Base-by-base conservation (phyloP, 164 flowering plant genomes). In the Sextonia rubra region DNA sequence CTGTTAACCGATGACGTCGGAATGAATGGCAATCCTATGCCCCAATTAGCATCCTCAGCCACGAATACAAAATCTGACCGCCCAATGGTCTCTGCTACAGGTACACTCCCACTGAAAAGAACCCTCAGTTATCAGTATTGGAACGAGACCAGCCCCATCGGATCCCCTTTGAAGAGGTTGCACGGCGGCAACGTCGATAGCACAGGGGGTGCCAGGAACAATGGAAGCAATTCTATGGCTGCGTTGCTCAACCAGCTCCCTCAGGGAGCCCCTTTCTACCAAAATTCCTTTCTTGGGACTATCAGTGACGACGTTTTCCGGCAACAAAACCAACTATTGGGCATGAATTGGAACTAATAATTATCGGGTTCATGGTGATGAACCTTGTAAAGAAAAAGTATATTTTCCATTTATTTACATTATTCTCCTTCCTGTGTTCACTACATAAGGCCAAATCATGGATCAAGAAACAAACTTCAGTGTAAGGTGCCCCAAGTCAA, bases 281-380 rank as follows among this genome's bases (percentile, higher is more conserved):
- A 80, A 2, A 80, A 77, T 6, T 6, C 73, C 4, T 72, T 83
- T n/a, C 69, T 85, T 48, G 90, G 88, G 74, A 69, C 83, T 12
- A 24, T 86, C 23, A 85, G 86, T 1, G 92, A 86, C 29, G 90
- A 85, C 17, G 71, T 80, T 63, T 83, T 82, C 67, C 79, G 91
- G 73, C 85, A 81, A 37, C 81, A 86, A 1, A 89, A 74, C 69
- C 90, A 86, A 23, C 80, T 85, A 1, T 79, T 82, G 2, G 89
- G 90, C 55, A 75, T 89, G 83, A 86, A 89, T 69, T 92, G 97
- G 97, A 88, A 81, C 77, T 27, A 92, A 18, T 69, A 60, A 25
- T n/a, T n/a, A n/a, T 64, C 52, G 22, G 20, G 17, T 22, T 26
- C 6, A 2, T 22, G 4, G 24, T 18, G 37, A 32, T 66, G 23